phyloP scores from a whole-genome alignment of 768 basidiomycete genomes.

The Suillus subalutaceus region DNA sequence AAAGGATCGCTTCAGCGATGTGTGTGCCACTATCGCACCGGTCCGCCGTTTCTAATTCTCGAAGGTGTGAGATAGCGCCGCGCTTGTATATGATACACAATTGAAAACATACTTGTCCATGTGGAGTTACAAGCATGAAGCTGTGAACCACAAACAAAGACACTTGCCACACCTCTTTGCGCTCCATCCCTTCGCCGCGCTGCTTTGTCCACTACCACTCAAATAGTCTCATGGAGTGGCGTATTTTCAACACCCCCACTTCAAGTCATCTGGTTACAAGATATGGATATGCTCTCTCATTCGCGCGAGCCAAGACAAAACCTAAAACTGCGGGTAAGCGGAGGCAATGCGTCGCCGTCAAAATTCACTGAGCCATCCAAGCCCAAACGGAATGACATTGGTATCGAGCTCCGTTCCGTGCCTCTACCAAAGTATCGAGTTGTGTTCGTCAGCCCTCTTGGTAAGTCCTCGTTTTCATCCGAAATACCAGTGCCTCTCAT shows the following conservation, averaged over 20 bases:
- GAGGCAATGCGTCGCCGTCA: not conserved
- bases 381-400: not conserved
- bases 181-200: not conserved
- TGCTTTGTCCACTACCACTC: slow-evolving; percentile 6
- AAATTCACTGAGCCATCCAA: not conserved
- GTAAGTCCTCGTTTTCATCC: not conserved
- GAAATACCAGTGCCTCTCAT: not conserved
- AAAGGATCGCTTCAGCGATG: too few relatives aligned
- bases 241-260: not conserved
- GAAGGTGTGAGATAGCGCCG: not conserved
- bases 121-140: not conserved
- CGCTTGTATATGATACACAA: not conserved
- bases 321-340: not conserved
- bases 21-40: too few relatives aligned
- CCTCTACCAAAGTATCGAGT: slow-evolving; percentile 8
- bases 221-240: slow-evolving; percentile 9
- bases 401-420: not conserved
- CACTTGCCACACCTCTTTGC: not conserved
- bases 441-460: slow-evolving; percentile 6
- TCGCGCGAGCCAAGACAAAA: not conserved
- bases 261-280: not conserved
- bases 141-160: not conserved
- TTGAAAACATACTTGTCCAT: not conserved
- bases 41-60: too few relatives aligned
- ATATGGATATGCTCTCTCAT: slow-evolving; percentile 1